phyloP scores from a whole-genome alignment of 106 monocot genomes.

The Iris macrosiphon region DNA sequence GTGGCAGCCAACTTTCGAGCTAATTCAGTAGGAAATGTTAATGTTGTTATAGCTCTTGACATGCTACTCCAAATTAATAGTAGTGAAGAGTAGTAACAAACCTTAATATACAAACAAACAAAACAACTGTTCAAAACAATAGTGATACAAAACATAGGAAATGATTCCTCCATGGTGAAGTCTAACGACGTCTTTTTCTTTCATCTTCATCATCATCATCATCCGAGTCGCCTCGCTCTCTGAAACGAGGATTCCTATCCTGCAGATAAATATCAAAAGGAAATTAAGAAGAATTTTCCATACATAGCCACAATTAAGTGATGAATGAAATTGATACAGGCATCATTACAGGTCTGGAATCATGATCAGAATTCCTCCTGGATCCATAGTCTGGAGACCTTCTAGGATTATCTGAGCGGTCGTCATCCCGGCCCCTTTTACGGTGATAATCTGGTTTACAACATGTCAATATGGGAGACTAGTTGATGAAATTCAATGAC shows the following conservation, averaged over 20 bases:
- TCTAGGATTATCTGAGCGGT: slow-evolving; percentile 31
- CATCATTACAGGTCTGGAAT: slow-evolving; percentile 48
- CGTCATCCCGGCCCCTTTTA: slow-evolving; percentile 67
- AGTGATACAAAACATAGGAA: too few relatives aligned
- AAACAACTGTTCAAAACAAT: too few relatives aligned
- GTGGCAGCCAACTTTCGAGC: too few relatives aligned
- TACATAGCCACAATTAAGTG: neutral
- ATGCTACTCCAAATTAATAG: too few relatives aligned
- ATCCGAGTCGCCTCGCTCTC: slow-evolving; percentile 83
- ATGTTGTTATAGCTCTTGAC: too few relatives aligned
- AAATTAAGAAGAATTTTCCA: neutral
- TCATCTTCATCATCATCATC: slow-evolving; percentile 80
- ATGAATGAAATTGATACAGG: neutral
- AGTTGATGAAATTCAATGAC: neutral
- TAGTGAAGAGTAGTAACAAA: too few relatives aligned
- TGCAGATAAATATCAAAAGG: slow-evolving; percentile 14
- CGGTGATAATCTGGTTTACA: slow-evolving; percentile 43
- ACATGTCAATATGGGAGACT: neutral
- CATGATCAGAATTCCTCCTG: slow-evolving; percentile 36
- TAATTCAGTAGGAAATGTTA: too few relatives aligned
- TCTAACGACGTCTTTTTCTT: slow-evolving; percentile 36
- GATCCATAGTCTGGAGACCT: slow-evolving; percentile 51
- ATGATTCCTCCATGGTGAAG: neutral
- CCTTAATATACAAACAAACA: too few relatives aligned
- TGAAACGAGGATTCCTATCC: slow-evolving; percentile 83